Evolutionary conservation across 1,284 basidiomycete species (phyloP), one percentile per base, ranked within the genome.

Genomic region (Athelia sp.): DNA sequence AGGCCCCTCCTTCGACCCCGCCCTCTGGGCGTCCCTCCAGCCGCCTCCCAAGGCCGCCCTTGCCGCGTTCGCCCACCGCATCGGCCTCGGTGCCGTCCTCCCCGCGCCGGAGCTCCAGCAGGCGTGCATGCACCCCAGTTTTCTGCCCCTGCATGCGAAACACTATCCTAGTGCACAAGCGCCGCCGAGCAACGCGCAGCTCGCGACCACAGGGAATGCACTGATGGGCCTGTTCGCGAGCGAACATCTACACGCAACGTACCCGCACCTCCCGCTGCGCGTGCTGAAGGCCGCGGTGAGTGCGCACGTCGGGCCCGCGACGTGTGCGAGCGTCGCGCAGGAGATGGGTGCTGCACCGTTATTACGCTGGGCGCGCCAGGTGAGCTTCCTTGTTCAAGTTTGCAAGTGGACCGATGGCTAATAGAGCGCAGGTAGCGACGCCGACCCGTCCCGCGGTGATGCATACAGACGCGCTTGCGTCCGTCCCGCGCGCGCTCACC

Each of bases 261-360:
- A 90, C 67, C 96, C 97, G 0, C 87, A 97, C 65, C 77, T 99
- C 19, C 96, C 96, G 1, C 93, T 92, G 19, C 81, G 87, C 47
- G 92, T 93, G 17, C 71, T 95, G 58, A 95, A 97, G 70, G 87
- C 89, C 8, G 93, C 91, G 9, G 81, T 97, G 46, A 93, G 90
- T 38, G 90, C 93, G 34, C 90, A 90, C 65, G 94, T 96, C 21
- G 96, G 96, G 3, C 86, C 91, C 10, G 69, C 79, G 53, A 88
- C 91, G 11, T 90, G 92, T 59, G 82, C 89, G 38, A 83, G 78
- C 55, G 85, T 99, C 44, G 94, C 90, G 19, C 78, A 83, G 50
- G 91, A 94, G 66, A 84, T 92, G 69, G 89, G 85, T 61, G 81
- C 82, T 13, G 71, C 79, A 40, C 78, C 80, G 38, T 73, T 90